A percentile compares a stretch with the other conserved stretches of the same genome.
These are phyloP conservation scores for Fusarium newnesense DNA, from an alignment of 2,329 filamentous ascomycete species.

Conservation along the genomic window DNA sequence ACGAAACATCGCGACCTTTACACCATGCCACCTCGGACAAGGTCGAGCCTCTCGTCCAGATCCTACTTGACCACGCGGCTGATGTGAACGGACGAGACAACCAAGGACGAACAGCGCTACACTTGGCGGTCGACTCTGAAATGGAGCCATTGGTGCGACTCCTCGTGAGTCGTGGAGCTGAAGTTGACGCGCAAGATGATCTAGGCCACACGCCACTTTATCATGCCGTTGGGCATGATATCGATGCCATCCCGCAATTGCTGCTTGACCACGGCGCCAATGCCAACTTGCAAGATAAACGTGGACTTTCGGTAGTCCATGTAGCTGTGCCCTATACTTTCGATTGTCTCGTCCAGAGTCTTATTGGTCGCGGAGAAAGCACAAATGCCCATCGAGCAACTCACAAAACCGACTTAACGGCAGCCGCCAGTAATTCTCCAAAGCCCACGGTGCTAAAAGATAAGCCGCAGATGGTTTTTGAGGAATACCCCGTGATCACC, in stretches of 20 bases:
- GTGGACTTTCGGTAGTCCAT: neutral
- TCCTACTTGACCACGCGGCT: neutral
- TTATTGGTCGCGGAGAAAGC: neutral
- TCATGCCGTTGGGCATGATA: neutral
- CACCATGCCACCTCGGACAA: neutral
- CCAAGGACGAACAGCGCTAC: neutral
- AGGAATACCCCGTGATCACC: neutral
- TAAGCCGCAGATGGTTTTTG: neutral
- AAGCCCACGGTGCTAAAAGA: neutral
- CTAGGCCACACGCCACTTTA: neutral
- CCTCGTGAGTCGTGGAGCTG: neutral
- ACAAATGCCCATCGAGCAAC: neutral
- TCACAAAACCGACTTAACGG: neutral
- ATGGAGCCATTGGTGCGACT: neutral
- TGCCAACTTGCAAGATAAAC: neutral
- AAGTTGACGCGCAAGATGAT: neutral
- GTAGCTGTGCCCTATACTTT: neutral
- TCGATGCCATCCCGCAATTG: neutral
- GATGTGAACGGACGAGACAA: neutral
- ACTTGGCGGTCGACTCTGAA: neutral
- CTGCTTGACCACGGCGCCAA: neutral
- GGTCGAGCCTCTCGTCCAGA: neutral
- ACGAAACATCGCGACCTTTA: neutral
- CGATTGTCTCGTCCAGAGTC: neutral
- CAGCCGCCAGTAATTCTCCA: neutral